Conservation (phyloP, 257 asterid genomes). For the Solanum bulbocastanum region DNA sequence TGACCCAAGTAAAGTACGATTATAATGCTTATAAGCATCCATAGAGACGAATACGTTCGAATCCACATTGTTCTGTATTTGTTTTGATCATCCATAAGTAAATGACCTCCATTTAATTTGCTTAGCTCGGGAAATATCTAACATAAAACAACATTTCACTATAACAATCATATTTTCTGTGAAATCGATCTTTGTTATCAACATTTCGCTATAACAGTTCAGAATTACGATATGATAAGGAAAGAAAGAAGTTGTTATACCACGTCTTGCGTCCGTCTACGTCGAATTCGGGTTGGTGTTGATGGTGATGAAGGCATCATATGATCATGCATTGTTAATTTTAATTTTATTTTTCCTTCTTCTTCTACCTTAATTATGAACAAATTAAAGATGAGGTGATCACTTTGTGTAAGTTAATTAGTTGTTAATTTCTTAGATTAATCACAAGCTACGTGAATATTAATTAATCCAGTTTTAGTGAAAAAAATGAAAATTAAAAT, state of each 20-base stretch:
- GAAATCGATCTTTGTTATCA: not conserved
- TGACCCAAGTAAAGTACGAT: conserved; percentile 84
- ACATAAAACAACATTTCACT: not conserved
- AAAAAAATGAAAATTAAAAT: not conserved
- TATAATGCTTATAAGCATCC: conserved; percentile 93
- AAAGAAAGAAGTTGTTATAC: not conserved
- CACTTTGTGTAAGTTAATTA: not conserved
- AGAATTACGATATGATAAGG: not conserved
- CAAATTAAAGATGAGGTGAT: not conserved
- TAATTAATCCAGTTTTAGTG: not conserved
- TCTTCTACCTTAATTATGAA: not conserved
- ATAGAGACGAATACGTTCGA: conserved; percentile 69
- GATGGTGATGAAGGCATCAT: not conserved
- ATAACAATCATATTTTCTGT: not conserved
- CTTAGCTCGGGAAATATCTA: conserved; percentile 62
- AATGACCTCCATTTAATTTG: conserved; percentile 36
- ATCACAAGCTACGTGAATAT: not conserved
- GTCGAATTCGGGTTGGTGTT: not conserved
- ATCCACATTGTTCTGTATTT: conserved; percentile 90
- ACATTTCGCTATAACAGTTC: not conserved
- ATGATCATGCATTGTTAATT: not conserved
- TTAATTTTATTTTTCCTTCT: not conserved
- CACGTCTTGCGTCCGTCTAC: not conserved
- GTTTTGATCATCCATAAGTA: conserved; percentile 70
- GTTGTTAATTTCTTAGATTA: not conserved